These are phyloP conservation scores for Tuber indicum DNA, from an alignment of 495 filamentous ascomycete species.

Conservation along the genomic window DNA sequence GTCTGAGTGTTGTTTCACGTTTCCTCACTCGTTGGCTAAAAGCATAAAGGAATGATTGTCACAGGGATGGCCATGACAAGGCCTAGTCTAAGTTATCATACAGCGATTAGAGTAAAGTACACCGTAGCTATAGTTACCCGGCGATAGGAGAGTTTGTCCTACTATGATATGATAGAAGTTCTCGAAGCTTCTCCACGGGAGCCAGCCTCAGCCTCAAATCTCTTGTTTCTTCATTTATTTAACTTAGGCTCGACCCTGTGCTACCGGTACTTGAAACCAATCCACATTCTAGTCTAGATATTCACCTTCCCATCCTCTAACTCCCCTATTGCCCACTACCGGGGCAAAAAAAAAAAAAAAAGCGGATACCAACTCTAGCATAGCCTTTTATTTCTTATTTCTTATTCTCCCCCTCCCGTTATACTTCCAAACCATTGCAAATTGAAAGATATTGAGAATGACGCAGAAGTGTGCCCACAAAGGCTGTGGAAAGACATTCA, in stretches of 20 bases:
- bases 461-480: conserved; percentile 91
- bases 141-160: background rate
- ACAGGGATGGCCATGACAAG: background rate
- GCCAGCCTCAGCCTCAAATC: background rate
- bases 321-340: background rate
- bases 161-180: background rate
- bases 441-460: conserved; percentile 49
- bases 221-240: background rate
- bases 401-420: background rate
- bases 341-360: background rate
- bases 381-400: background rate
- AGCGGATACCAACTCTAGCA: background rate
- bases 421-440: background rate
- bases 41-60: background rate
- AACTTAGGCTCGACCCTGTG: background rate
- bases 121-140: background rate
- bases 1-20: background rate
- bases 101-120: too few species aligned
- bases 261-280: background rate
- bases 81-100: too few species aligned
- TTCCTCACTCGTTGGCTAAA: background rate
- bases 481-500: conserved; percentile 83
- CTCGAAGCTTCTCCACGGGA: conserved; percentile 25
- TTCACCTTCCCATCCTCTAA: background rate
- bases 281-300: conserved; percentile 3